A percentile compares a stretch with the other conserved stretches of the same genome.
Evolutionary conservation across 2,329 filamentous ascomycete genomes (phyloP).

Genomic region (Amauroascus niger): DNA sequence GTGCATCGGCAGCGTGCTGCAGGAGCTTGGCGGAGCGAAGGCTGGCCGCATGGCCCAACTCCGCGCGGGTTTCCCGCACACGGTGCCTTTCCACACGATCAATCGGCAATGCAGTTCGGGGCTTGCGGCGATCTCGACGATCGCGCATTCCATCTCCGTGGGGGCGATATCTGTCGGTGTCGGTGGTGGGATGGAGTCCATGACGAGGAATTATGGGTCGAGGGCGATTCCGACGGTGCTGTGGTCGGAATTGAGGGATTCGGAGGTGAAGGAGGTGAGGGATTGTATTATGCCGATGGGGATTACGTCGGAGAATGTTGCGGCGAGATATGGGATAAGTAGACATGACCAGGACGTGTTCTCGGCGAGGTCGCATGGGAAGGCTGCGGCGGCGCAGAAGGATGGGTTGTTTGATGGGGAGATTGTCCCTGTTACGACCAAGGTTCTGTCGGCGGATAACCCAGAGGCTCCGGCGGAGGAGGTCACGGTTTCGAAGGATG

Average conservation of each 20-base stretch:
- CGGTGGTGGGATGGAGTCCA: slow-evolving; percentile 88
- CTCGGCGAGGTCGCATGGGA: slow-evolving; percentile 62
- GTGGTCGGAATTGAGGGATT: slow-evolving; percentile 63
- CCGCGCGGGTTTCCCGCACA: slow-evolving; percentile 65
- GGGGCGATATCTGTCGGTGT: slow-evolving; percentile 66
- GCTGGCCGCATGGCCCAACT: slow-evolving; percentile 84
- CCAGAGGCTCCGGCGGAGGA: slow-evolving; percentile 48
- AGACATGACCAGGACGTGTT: slow-evolving; percentile 75
- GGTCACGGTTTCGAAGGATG: slow-evolving; percentile 65
- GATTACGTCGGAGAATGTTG: slow-evolving; percentile 80
- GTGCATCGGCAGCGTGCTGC: slow-evolving; percentile 77
- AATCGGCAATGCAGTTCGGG: slow-evolving; percentile 79
- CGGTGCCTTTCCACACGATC: slow-evolving; percentile 70
- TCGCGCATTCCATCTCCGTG: slow-evolving; percentile 65
- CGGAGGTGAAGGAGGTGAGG: slow-evolving; percentile 55
- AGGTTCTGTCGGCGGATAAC: slow-evolving; percentile 55
- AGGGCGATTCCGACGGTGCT: slow-evolving; percentile 73
- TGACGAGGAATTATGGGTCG: slow-evolving; percentile 82
- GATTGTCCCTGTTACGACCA: slow-evolving; percentile 69
- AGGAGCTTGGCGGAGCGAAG: slow-evolving; percentile 82
- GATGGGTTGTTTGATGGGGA: slow-evolving; percentile 64
- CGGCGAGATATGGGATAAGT: slow-evolving; percentile 61
- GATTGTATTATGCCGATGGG: slow-evolving; percentile 97
- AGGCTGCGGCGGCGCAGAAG: slow-evolving; percentile 60
- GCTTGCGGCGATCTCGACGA: slow-evolving; percentile 63